A percentile compares a stretch with the other conserved stretches of the same genome.
phyloP scores from a whole-genome alignment of 148 eudicot species.

The Vaccinium macrocarpon region DNA sequence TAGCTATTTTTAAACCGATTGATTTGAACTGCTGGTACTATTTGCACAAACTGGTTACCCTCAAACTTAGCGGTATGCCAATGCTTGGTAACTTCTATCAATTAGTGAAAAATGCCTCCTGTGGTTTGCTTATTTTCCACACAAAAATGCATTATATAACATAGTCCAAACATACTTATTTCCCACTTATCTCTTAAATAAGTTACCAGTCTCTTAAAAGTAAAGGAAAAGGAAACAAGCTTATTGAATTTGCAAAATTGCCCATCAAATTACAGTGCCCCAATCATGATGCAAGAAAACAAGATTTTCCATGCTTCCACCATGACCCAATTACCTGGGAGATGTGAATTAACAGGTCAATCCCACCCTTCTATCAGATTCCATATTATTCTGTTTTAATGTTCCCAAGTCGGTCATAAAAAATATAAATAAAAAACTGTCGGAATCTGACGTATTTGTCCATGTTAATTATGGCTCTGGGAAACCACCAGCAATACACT shows the following conservation, averaged over 20 bases:
- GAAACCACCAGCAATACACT: slow-evolving; percentile 7
- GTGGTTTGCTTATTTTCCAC: not conserved
- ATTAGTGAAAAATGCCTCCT: not conserved
- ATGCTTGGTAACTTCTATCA: not conserved
- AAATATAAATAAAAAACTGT: not conserved
- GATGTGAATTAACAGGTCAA: not conserved
- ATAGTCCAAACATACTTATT: slow-evolving; percentile 2
- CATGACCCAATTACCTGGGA: not conserved
- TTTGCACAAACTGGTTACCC: not conserved
- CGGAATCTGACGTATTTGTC: not conserved
- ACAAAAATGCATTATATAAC: not conserved
- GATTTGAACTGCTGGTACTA: not conserved
- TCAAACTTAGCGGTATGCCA: not conserved
- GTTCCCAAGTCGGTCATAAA: not conserved
- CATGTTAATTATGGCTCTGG: not conserved
- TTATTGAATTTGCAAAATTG: not conserved
- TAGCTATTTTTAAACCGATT: not conserved
- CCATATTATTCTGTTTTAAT: not conserved
- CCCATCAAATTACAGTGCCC: not conserved
- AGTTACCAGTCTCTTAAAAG: not conserved
- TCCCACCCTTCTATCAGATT: not conserved
- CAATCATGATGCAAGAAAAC: not conserved
- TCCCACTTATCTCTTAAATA: not conserved
- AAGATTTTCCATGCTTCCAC: not conserved
- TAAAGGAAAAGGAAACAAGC: not conserved